These are phyloP conservation scores for Cyclotella kingstonii DNA, from an alignment of 108 stramenopile genomes.

Conservation along the genomic window DNA sequence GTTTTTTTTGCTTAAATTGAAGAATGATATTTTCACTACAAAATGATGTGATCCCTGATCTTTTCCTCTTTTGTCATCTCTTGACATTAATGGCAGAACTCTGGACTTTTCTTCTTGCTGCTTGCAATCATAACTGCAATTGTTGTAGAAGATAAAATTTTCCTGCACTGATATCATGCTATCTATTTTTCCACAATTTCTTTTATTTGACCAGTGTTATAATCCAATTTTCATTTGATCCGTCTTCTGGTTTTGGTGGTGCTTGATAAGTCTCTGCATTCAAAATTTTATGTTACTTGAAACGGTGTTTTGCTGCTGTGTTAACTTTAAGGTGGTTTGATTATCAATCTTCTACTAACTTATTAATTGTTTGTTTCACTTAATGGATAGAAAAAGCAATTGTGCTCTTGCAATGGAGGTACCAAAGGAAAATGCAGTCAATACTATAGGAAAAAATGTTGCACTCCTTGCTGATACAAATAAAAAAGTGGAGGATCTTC, in stretches of 20 bases:
- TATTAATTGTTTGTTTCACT: neutral
- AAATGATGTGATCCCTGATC: no score
- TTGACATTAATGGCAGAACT: neutral
- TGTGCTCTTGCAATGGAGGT: neutral
- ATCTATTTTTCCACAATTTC: constrained; percentile 11
- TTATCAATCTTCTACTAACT: no score
- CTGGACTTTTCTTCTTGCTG: constrained; percentile 31
- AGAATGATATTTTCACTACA: neutral
- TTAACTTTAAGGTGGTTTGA: no score
- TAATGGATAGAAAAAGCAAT: neutral
- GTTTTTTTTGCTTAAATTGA: neutral
- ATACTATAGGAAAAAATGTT: constrained; percentile 9
- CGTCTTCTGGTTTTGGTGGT: constrained; percentile 12
- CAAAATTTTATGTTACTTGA: no score
- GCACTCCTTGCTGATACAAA: no score
- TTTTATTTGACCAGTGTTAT: constrained; percentile 12
- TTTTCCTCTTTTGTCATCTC: constrained; percentile 7
- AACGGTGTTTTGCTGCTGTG: neutral
- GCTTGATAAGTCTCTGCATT: constrained; percentile 4
- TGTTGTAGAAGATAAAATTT: constrained; percentile 5
- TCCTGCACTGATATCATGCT: constrained; percentile 18
- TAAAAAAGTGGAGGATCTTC: constrained; percentile 24
- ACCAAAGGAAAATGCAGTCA: neutral
- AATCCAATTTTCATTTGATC: neutral
- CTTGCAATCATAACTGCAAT: constrained; percentile 13